These are phyloP conservation scores for Rhodocollybia butyracea DNA, from an alignment of 768 basidiomycete species.

Conservation along the genomic window DNA sequence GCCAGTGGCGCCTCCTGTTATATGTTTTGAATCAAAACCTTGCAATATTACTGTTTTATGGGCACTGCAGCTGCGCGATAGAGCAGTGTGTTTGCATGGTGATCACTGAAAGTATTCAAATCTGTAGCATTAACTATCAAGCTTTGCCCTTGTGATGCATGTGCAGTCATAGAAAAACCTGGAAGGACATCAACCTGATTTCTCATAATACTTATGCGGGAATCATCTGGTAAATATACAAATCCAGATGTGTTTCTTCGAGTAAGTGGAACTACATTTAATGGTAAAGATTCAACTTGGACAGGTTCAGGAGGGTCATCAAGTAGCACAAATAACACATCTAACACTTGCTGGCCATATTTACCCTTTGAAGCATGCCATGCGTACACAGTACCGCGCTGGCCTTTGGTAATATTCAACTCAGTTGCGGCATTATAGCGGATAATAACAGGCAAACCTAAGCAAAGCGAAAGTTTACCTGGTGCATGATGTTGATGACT, in stretches of 20 bases:
- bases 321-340: slow-evolving; percentile 28
- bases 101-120: background rate
- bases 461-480: slow-evolving; percentile 25
- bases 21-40: background rate
- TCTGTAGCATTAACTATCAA: background rate
- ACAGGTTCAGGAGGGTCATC: slow-evolving; percentile 19
- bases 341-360: slow-evolving; percentile 20
- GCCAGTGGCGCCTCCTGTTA: slow-evolving; percentile 12
- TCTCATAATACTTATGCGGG: slow-evolving; percentile 10
- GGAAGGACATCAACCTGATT: slow-evolving; percentile 13
- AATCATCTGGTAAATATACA: slow-evolving; percentile 18
- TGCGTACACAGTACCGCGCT: slow-evolving; percentile 26
- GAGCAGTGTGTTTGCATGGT: slow-evolving; percentile 10
- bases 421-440: slow-evolving; percentile 28
- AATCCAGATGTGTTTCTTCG: slow-evolving; percentile 3
- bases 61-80: slow-evolving; percentile 6
- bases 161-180: slow-evolving; percentile 5
- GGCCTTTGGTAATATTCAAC: slow-evolving; percentile 31
- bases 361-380: slow-evolving; percentile 21
- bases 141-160: slow-evolving; percentile 4
- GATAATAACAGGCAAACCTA: slow-evolving; percentile 31
- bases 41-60: slow-evolving; percentile 6
- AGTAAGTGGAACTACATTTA: slow-evolving; percentile 29
- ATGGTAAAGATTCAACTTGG: slow-evolving; percentile 22
- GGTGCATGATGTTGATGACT: slow-evolving; percentile 17